Conservation (phyloP, 192 early-diverging fungal genomes). For the Entrophospora sp. region DNA sequence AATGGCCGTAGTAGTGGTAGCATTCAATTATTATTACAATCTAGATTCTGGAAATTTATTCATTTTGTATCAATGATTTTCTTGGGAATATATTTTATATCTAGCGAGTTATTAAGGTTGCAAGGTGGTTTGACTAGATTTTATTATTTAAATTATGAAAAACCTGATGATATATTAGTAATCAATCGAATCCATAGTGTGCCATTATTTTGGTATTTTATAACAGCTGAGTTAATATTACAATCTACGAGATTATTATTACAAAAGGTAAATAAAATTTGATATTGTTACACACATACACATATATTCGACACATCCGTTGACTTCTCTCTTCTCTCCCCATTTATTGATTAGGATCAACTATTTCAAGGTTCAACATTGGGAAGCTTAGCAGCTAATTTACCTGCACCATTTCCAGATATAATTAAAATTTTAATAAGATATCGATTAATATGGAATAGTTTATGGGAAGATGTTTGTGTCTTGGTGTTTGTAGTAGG, state of each 20-base stretch:
- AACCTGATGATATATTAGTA: not conserved
- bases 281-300: too few relatives aligned
- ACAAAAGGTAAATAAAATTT: slow-evolving; percentile 28
- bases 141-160: not conserved
- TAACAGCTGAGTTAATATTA: slow-evolving; percentile 38
- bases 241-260: slow-evolving; percentile 38
- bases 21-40: slow-evolving; percentile 27
- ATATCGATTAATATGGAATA: slow-evolving; percentile 46
- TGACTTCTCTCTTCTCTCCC: too few relatives aligned
- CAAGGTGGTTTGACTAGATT: slow-evolving; percentile 14
- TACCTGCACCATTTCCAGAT: slow-evolving; percentile 42
- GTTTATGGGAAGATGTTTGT: slow-evolving; percentile 41
- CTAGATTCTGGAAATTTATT: slow-evolving; percentile 41
- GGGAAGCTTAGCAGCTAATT: slow-evolving; percentile 31
- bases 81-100: slow-evolving; percentile 35
- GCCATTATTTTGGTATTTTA: slow-evolving; percentile 51
- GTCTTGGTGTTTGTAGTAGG: slow-evolving; percentile 43
- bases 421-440: slow-evolving; percentile 38
- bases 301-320: too few relatives aligned
- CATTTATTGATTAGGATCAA: slow-evolving; percentile 16
- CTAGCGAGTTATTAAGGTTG: slow-evolving; percentile 24
- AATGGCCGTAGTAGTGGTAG: too few relatives aligned
- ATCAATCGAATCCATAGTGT: not conserved
- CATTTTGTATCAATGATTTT: slow-evolving; percentile 37
- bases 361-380: slow-evolving; percentile 30